Base-by-base conservation (phyloP, 352 stramenopile species). In the Aphanomyces euteiches region DNA sequence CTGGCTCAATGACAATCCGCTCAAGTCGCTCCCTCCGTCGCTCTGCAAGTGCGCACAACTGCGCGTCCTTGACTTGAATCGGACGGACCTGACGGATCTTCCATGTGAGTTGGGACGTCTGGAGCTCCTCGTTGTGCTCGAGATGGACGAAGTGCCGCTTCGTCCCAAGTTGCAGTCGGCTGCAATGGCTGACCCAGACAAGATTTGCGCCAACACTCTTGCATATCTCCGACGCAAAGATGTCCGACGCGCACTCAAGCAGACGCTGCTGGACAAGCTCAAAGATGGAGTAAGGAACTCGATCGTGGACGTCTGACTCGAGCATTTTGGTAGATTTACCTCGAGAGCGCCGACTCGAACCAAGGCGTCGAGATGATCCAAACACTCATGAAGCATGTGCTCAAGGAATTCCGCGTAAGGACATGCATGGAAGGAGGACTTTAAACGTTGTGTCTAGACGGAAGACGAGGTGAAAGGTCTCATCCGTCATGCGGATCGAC, bases 1-100 rank as follows among this genome's bases (percentile, higher is more conserved):
- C 12, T 96, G 87, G 76, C 70, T 96, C 37, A 94, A 92, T 68
- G 78, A 92, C 63, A 97, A 97, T 60, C 87, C 85, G 5, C 80
- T 97, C 3, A 56, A 66, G 21, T 47, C 50, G 0, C 56, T 97
- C 4, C 87, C 88, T 3, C 39, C 69, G 3, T 59, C 88, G 38
- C 75, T 96, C 15, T 73, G 78, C 15, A 69, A 85, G 28, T 97
- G 88, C 67, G 48, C 60, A 3, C 78, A 85, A 13, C 81, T 96
- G 3, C 77, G 82, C 43, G 80, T 94, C 13, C 58, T 96, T 5
- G 90, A 96, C 60, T 77, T 80, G 37, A 89, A 86, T 36, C 71
- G 69, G 12, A 94, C 90, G n/a, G 75, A 74, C 28, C 70, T 97
- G 5, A 19, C 66, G 1, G 75, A 78, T 47, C 69, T 96, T 12